Base-by-base conservation (phyloP, 2,329 filamentous ascomycete genomes). In the Diaporthe vaccinii region DNA sequence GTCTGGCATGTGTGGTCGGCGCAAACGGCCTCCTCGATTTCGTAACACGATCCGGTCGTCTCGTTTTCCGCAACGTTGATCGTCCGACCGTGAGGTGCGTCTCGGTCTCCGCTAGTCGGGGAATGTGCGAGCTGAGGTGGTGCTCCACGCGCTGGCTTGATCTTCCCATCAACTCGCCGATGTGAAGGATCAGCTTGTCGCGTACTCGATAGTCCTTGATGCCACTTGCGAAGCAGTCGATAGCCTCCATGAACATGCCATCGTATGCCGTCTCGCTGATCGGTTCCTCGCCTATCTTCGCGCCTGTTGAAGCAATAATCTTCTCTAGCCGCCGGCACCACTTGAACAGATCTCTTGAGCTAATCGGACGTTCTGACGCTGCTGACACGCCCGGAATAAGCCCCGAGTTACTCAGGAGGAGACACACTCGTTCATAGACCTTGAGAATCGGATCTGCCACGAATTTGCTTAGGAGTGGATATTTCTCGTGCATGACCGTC, bases 141-240 rank as follows among this genome's bases (percentile, higher is more conserved):
- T 97, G 93, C 76, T 95, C 91, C 67, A 94, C 92, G 76, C 95
- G 89, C 82, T 97, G 94, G 72, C 93, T 92, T 46, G 97, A 93
- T 75, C 98, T 91, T 74, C 96, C 94, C 85, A 99, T 93, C 79
- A 95, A 93, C 84, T 97, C 92, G 0, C 96, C 96, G 76, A 98
- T 95, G 59, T 90, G 90, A 65, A 89, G 87, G 58, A 93, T 90
- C 44, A 97, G 85, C 6, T 87, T 84, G 62, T 86, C 85, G 68
- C 92, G 91, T 41, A 92, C 85, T 17, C 90, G 87, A 41, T 89
- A 88, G 74, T 93, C 93, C 14, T 93, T 93, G 61, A 97, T 87
- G 81, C 93, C 95, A 72, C 94, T 94, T 57, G 95, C 92, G 83
- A 99, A 98, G 81, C 96, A 97, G 83, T 99, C 97, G 71, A 97